Conservation (phyloP, 2,329 filamentous ascomycete species). For the Cytospora piceae region DNA sequence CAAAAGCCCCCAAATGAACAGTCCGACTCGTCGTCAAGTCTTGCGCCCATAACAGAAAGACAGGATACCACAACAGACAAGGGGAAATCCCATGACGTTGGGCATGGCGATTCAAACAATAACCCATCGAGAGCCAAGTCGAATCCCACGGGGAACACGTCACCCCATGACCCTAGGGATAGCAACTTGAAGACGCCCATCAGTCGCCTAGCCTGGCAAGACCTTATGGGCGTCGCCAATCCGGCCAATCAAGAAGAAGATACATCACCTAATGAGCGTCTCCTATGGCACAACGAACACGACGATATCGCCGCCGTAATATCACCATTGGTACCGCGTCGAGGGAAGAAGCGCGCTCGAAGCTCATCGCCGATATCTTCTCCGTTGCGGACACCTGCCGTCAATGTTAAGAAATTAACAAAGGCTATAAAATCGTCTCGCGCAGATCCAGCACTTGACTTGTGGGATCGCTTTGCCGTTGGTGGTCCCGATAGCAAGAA, state of each 20-base stretch:
- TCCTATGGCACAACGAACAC: constrained; percentile 62
- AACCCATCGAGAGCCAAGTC: constrained; percentile 30
- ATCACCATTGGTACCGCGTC: constrained; percentile 54
- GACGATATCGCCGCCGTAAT: constrained; percentile 46
- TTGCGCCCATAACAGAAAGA: background rate
- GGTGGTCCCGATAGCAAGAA: constrained; percentile 49
- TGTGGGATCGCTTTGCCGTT: constrained; percentile 77
- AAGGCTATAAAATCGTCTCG: constrained; percentile 67
- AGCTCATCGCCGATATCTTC: constrained; percentile 77
- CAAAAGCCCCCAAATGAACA: constrained; percentile 41
- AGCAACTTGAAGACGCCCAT: constrained; percentile 47
- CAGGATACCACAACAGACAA: background rate
- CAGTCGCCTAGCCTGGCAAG: constrained; percentile 59
- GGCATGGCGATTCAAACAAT: constrained; percentile 32
- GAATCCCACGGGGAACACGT: constrained; percentile 10
- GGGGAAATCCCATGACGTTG: constrained; percentile 18
- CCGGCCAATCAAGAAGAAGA: constrained; percentile 50
- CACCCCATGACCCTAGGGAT: constrained; percentile 5
- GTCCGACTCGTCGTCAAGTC: background rate
- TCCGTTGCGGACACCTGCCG: constrained; percentile 53
- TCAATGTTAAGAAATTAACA: constrained; percentile 63
- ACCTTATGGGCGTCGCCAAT: constrained; percentile 55
- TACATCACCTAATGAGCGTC: constrained; percentile 62
- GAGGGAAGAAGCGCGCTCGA: constrained; percentile 67
- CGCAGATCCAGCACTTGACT: constrained; percentile 71